Percentiles rank a stretch among this genome's conserved stretches.
These are phyloP conservation scores for Coemansia pectinata DNA, from an alignment of 192 early-diverging fungal genomes.

Conservation along the genomic window DNA sequence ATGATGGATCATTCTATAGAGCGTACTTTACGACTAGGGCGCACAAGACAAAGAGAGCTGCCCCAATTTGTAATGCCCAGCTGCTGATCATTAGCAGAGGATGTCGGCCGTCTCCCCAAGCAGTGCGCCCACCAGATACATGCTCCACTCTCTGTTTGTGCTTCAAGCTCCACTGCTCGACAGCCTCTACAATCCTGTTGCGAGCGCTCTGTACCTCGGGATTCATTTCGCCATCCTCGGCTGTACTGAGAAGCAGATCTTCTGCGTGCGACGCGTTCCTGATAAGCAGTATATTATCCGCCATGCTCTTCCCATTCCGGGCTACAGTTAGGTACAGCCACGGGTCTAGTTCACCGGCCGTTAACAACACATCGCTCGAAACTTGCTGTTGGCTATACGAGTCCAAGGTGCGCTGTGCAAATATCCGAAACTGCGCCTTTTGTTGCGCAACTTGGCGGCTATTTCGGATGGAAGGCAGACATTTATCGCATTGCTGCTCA, in stretches of 20 bases:
- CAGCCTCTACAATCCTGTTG: background rate
- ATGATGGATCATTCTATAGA: background rate
- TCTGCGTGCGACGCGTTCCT: conserved; percentile 26
- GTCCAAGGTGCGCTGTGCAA: conserved; percentile 11
- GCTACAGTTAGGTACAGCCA: conserved; percentile 16
- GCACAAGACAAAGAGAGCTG: background rate
- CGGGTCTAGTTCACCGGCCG: conserved; percentile 30
- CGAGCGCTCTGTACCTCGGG: conserved; percentile 11
- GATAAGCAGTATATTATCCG: conserved; percentile 4
- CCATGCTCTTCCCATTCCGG: background rate
- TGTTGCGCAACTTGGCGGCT: background rate
- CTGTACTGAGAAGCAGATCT: conserved; percentile 9
- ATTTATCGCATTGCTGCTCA: conserved; percentile 14
- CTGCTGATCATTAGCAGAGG: background rate
- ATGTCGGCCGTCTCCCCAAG: background rate
- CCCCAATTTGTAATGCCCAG: background rate
- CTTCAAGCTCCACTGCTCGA: conserved; percentile 9
- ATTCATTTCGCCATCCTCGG: background rate
- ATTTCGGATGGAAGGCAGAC: conserved; percentile 7
- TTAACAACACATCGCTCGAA: conserved; percentile 16
- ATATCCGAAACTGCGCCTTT: conserved; percentile 11
- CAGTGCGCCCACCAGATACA: background rate
- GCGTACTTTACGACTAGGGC: background rate
- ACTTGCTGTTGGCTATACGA: background rate
- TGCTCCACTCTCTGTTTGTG: background rate